phyloP scores from a whole-genome alignment of 208 protist species.

The Ichthyophonus hoferi region DNA sequence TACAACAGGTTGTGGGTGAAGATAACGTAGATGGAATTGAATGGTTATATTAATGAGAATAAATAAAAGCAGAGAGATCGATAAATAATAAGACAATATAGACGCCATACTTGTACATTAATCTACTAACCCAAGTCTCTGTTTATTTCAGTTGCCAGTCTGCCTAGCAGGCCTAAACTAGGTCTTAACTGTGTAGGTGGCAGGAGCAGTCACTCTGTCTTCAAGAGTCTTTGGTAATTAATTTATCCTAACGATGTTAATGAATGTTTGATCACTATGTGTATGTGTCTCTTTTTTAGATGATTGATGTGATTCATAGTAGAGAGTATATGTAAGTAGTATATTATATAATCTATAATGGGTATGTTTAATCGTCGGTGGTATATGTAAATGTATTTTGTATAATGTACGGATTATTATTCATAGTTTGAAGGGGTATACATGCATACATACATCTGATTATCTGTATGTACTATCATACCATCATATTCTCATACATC shows the following conservation, averaged over 20 bases:
- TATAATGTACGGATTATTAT: neutral
- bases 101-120: neutral
- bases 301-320: neutral
- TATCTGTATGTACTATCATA: neutral
- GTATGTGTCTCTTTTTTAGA: neutral
- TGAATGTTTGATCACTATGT: neutral
- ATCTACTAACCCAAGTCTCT: neutral
- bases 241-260: neutral
- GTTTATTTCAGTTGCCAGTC: neutral
- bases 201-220: constrained; percentile 73
- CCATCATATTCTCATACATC: neutral
- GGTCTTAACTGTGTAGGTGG: constrained; percentile 88
- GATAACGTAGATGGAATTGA: neutral
- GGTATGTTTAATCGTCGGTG: neutral
- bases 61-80: neutral
- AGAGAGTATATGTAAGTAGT: neutral
- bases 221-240: constrained; percentile 71
- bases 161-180: constrained; percentile 69
- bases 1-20: neutral
- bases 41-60: neutral
- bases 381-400: constrained; percentile 15
- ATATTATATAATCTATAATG: no score
- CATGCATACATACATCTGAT: neutral
- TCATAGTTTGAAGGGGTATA: neutral
- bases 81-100: neutral